Conservation (phyloP, 2,329 filamentous ascomycete species). For the Parascedosporium putredinis region DNA sequence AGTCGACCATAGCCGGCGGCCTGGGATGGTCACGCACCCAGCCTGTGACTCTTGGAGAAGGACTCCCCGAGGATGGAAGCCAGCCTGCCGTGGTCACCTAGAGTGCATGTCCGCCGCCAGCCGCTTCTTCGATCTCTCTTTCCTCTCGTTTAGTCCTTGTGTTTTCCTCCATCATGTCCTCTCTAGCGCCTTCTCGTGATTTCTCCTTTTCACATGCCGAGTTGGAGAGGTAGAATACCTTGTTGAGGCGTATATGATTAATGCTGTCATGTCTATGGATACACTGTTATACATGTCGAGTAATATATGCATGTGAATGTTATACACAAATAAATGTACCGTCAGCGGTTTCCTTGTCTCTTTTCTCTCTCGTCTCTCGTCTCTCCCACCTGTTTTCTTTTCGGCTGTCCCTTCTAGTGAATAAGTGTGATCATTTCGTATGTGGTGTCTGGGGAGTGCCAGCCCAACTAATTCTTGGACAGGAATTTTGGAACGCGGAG, state of each 20-base stretch:
- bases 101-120: background rate
- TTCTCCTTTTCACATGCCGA: too few species aligned
- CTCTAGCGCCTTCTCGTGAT: too few species aligned
- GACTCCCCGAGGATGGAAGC: constrained; percentile 24
- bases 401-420: too few species aligned
- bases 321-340: too few species aligned
- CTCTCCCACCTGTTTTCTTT: too few species aligned
- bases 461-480: constrained; percentile 52
- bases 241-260: background rate
- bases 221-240: too few species aligned
- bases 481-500: constrained; percentile 92
- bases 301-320: background rate
- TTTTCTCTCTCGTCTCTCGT: too few species aligned
- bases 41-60: constrained; percentile 26
- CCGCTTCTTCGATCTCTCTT: background rate
- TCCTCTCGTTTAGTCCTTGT: too few species aligned
- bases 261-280: constrained; percentile 8
- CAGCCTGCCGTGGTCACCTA: background rate
- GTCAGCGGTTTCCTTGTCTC: too few species aligned
- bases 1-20: constrained; percentile 24
- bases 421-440: too few species aligned
- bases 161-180: too few species aligned
- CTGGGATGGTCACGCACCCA: constrained; percentile 25
- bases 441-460: too few species aligned
- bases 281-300: constrained; percentile 4